phyloP scores from a whole-genome alignment of 257 asterid species.

The Nicotiana obtusifolia region DNA sequence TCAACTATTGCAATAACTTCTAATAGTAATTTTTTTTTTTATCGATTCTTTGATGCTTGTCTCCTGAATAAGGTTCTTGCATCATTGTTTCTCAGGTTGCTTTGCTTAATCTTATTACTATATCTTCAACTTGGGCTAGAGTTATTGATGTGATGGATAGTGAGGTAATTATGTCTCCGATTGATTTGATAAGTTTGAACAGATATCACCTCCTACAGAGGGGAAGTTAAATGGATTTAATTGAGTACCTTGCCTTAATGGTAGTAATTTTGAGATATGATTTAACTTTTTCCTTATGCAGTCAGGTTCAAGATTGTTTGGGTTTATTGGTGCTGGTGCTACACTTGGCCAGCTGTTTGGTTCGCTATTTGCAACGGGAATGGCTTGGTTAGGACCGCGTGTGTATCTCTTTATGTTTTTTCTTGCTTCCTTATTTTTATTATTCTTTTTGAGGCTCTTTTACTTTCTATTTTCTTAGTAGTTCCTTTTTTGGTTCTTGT shows the following conservation, averaged over 20 bases:
- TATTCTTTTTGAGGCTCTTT: conserved; percentile 8
- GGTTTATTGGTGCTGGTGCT: conserved; percentile 99
- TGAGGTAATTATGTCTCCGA: conserved; percentile 57
- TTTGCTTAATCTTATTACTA: conserved; percentile 90
- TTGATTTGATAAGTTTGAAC: background rate
- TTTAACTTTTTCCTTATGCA: conserved; percentile 31
- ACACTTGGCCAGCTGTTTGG: conserved; percentile 97
- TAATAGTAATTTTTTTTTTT: background rate
- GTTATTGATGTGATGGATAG: conserved; percentile 91
- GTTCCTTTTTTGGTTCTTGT: conserved; percentile 21
- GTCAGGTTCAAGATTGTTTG: conserved; percentile 99
- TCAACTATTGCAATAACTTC: conserved; percentile 1
- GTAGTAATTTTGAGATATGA: background rate
- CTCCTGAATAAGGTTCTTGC: conserved; percentile 4
- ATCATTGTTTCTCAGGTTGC: conserved; percentile 58
- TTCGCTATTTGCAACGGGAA: conserved; percentile 84
- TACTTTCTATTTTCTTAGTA: conserved; percentile 9
- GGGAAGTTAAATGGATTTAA: background rate
- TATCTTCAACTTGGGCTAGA: conserved; percentile 99
- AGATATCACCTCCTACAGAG: background rate
- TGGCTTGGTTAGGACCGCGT: conserved; percentile 99
- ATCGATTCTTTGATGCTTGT: background rate
- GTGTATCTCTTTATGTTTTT: conserved; percentile 21
- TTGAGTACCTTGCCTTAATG: background rate
- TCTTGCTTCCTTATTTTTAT: conserved; percentile 6